phyloP scores from a whole-genome alignment of 208 protist species.

The Leishmania gerbilli region DNA sequence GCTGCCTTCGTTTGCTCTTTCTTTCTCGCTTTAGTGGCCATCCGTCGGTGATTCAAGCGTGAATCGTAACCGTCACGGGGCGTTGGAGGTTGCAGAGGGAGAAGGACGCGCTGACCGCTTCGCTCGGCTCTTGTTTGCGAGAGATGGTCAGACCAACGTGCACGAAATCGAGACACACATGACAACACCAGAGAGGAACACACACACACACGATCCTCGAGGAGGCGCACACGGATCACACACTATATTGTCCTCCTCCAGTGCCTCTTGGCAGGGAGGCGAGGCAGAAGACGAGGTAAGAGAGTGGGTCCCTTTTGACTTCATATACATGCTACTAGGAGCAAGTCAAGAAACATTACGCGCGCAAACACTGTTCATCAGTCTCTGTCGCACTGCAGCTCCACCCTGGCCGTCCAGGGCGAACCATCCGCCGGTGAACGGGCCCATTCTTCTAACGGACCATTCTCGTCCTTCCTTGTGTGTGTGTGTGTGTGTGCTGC shows the following conservation, averaged over 20 bases:
- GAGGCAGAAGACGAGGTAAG: not conserved
- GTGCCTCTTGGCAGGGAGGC: not conserved
- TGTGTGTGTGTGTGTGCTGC: not conserved
- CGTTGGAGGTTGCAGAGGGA: not conserved
- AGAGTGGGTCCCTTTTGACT: not conserved
- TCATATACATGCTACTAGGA: no score
- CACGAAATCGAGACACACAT: not conserved
- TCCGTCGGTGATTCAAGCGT: not conserved
- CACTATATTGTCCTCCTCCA: not conserved
- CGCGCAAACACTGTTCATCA: not conserved
- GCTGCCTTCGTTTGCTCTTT: not conserved
- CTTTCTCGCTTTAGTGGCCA: not conserved
- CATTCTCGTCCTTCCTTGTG: not conserved
- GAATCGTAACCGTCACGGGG: not conserved
- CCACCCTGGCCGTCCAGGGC: not conserved
- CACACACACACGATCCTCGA: not conserved
- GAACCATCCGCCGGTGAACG: not conserved
- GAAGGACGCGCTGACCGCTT: not conserved
- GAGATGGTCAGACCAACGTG: not conserved
- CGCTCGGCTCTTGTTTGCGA: not conserved
- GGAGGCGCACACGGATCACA: not conserved
- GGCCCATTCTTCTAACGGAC: not conserved
- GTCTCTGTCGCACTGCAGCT: not conserved
- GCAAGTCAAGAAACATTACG: no score
- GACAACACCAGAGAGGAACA: not conserved